Conservation (phyloP, 2,329 filamentous ascomycete genomes). For the Thielaviopsis musarum region DNA sequence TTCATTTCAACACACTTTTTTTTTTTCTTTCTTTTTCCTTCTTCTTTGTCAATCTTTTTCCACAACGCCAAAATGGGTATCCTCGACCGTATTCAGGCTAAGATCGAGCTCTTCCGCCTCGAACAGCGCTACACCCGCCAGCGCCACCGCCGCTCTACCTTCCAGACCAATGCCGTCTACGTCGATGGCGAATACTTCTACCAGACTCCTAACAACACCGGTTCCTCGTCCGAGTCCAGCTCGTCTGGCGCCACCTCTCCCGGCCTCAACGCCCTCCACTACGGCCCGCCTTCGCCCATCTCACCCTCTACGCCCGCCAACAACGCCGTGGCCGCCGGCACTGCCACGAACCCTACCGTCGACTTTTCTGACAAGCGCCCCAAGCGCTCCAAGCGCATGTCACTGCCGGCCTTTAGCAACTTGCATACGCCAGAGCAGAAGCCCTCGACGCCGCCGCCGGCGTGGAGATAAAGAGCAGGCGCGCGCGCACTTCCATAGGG, state of each 20-base stretch:
- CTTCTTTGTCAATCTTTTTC: not conserved
- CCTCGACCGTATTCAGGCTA: constrained; percentile 44
- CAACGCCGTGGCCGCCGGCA: not conserved
- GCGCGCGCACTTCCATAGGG: too few species aligned
- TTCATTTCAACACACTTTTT: not conserved
- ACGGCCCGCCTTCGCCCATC: constrained; percentile 2
- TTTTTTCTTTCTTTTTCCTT: not conserved
- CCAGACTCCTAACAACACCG: constrained; percentile 42
- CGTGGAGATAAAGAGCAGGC: not conserved
- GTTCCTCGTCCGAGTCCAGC: constrained; percentile 26
- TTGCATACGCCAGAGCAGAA: not conserved
- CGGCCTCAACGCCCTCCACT: constrained; percentile 3
- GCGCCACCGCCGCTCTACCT: constrained; percentile 71
- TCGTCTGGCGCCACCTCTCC: not conserved
- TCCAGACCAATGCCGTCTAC: constrained; percentile 77
- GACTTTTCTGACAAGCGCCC: not conserved
- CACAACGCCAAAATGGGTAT: constrained; percentile 28
- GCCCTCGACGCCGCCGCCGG: not conserved
- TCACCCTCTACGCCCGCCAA: not conserved
- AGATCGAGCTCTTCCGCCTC: constrained; percentile 82
- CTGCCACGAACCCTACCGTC: not conserved
- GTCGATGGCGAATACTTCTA: constrained; percentile 94
- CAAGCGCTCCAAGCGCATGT: constrained; percentile 7
- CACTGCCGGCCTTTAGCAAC: constrained; percentile 9
- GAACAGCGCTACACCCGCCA: constrained; percentile 90